phyloP scores from a whole-genome alignment of 1,284 basidiomycete genomes.

The Tausonia pullulans region DNA sequence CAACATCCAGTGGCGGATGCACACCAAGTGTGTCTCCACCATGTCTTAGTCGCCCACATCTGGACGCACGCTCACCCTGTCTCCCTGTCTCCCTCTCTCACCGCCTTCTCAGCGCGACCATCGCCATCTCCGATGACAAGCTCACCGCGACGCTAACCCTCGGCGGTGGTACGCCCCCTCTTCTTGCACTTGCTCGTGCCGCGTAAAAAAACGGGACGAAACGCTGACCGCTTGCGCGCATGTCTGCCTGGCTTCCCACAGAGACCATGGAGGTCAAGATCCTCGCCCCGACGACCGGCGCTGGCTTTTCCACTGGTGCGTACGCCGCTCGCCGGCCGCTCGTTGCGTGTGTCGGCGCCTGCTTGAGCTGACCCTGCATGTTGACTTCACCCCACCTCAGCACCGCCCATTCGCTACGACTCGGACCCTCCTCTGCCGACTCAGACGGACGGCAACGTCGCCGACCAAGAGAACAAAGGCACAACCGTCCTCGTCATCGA shows the following conservation, averaged over 20 bases:
- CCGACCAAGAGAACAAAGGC: slow-evolving; percentile 12
- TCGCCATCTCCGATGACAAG: slow-evolving; percentile 32
- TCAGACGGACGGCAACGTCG: slow-evolving; percentile 15
- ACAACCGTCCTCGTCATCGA: slow-evolving; percentile 13
- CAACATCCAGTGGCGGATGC: slow-evolving; percentile 78
- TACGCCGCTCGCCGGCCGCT: slow-evolving; percentile 33
- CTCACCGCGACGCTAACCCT: slow-evolving; percentile 54
- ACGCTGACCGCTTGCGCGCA: no score
- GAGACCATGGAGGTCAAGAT: slow-evolving; percentile 42
- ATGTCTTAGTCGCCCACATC: slow-evolving; percentile 47
- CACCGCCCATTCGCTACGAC: slow-evolving; percentile 41
- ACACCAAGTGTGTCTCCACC: no score
- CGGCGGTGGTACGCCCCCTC: no score
- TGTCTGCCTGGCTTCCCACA: no score
- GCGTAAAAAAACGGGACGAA: no score
- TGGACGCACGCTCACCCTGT: background rate
- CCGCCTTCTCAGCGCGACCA: slow-evolving; percentile 30
- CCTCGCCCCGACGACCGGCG: slow-evolving; percentile 51
- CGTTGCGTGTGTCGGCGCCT: no score
- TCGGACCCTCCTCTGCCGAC: slow-evolving; percentile 52
- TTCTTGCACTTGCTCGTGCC: no score
- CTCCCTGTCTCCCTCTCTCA: background rate
- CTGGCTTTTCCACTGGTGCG: slow-evolving; percentile 43
- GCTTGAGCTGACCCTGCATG: no score
- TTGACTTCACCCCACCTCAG: background rate